These are phyloP conservation scores for Daldinia concentrica DNA, from an alignment of 495 filamentous ascomycete species.

Conservation along the genomic window DNA sequence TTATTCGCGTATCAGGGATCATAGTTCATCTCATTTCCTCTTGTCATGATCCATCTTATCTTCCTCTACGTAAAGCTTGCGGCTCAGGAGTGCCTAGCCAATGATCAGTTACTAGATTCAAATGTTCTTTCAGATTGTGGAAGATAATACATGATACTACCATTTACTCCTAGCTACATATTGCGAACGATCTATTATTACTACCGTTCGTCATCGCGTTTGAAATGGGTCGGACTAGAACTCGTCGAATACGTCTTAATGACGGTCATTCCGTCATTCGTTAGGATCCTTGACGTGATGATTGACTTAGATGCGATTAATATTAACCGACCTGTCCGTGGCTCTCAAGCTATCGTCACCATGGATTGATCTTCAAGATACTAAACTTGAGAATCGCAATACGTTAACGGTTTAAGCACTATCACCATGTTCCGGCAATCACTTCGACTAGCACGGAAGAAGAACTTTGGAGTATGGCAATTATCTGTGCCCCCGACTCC, in stretches of 20 bases:
- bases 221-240: constrained; percentile 11
- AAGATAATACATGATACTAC: neutral
- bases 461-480: neutral
- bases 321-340: constrained; percentile 7
- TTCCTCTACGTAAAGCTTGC: neutral
- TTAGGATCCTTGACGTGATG: constrained; percentile 20
- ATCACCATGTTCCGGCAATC: constrained; percentile 26
- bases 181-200: neutral
- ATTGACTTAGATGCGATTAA: constrained; percentile 8
- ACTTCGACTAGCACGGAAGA: constrained; percentile 6
- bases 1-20: too few species aligned
- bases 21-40: neutral
- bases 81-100: neutral
- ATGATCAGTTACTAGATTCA: constrained; percentile 10
- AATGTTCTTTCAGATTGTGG: neutral
- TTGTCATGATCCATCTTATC: neutral
- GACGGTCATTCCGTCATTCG: constrained; percentile 25
- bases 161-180: neutral
- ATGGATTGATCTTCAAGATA: neutral
- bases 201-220: constrained; percentile 18
- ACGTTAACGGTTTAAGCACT: neutral
- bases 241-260: constrained; percentile 32
- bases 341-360: neutral
- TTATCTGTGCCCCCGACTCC: neutral
- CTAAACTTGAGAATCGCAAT: neutral